Base-by-base conservation (phyloP, 2,329 filamentous ascomycete species). In the Aspergillus uvarum region DNA sequence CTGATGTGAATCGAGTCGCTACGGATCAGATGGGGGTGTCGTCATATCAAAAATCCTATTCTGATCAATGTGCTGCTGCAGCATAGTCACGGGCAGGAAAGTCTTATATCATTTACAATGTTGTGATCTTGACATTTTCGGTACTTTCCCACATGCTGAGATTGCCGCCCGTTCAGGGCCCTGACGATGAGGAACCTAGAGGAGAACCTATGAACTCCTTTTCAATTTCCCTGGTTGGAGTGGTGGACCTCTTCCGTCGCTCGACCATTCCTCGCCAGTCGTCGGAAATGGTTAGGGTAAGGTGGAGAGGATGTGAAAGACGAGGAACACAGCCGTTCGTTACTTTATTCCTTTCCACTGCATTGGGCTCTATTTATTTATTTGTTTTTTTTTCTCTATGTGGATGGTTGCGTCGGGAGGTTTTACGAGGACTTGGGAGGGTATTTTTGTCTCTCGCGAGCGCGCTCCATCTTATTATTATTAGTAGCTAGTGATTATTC, bases 171-270 rank as follows among this genome's bases (percentile, higher is more conserved):
- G 38, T 58, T 51, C 50, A 44, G 48, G 47, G 49, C 48, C 47
- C 29, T 8, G 24, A 11, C 16, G 38, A 16, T 16, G 32, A 35
- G 32, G 32, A 35, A 35, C 32, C 32, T 14, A 29, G 26, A 29
- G 7, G 26, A 16, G 32, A 35, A 35, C 32, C 32, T 35, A 35
- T 19, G 38, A 59, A 62, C 56, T 59, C 54, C 55, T 60, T 60
- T 66, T 62, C 54, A 42, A 50, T 63, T 58, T 59, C 49, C 54
- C 55, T 56, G 59, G 56, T 49, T 44, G 54, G 19, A 56, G 44
- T 44, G 22, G 51, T 47, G 44, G 66, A 65, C 64, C 63, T 61
- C 55, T 63, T 62, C 61, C 51, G 49, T 52, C 59, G 56, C 52
- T 56, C 56, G 29, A 54, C 51, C 59, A 54, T 63, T 63, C 53